These are phyloP conservation scores for Xylaria sp. DNA, from an alignment of 2,329 filamentous ascomycete genomes.

Conservation along the genomic window DNA sequence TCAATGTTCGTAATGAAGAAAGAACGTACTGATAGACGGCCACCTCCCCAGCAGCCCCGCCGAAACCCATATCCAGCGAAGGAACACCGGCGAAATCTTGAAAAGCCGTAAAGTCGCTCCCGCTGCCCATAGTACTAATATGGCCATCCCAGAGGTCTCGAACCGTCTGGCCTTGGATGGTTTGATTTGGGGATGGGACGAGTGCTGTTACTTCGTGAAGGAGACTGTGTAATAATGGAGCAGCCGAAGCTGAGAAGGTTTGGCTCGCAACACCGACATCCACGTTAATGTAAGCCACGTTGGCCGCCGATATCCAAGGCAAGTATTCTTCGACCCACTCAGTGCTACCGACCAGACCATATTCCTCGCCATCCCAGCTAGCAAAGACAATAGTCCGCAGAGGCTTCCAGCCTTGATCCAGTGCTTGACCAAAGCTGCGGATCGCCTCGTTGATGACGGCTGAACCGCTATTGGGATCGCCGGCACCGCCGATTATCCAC, in stretches of 20 bases:
- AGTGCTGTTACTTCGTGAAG: constrained; percentile 73
- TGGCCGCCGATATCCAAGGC: constrained; percentile 78
- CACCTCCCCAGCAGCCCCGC: constrained; percentile 54
- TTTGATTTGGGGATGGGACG: constrained; percentile 80
- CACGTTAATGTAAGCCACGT: constrained; percentile 87
- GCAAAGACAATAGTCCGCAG: constrained; percentile 92
- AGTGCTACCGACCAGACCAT: constrained; percentile 85
- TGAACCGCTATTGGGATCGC: constrained; percentile 85
- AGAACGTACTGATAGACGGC: constrained; percentile 69
- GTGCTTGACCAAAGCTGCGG: constrained; percentile 75
- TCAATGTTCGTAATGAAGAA: not conserved
- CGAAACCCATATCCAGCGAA: constrained; percentile 72
- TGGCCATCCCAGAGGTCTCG: constrained; percentile 72
- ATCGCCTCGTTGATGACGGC: constrained; percentile 82
- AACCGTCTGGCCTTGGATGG: constrained; percentile 74
- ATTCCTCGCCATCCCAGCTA: constrained; percentile 85
- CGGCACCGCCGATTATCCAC: constrained; percentile 86
- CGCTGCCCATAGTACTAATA: constrained; percentile 75
- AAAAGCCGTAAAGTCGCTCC: constrained; percentile 80
- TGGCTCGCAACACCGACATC: constrained; percentile 78
- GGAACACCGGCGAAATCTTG: constrained; percentile 77
- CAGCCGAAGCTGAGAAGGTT: constrained; percentile 72
- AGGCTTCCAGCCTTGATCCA: constrained; percentile 81
- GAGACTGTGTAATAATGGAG: constrained; percentile 79
- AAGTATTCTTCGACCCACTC: constrained; percentile 95